Conservation (phyloP, 441 rosid species). For the Euphorbia schlechtendalii region DNA sequence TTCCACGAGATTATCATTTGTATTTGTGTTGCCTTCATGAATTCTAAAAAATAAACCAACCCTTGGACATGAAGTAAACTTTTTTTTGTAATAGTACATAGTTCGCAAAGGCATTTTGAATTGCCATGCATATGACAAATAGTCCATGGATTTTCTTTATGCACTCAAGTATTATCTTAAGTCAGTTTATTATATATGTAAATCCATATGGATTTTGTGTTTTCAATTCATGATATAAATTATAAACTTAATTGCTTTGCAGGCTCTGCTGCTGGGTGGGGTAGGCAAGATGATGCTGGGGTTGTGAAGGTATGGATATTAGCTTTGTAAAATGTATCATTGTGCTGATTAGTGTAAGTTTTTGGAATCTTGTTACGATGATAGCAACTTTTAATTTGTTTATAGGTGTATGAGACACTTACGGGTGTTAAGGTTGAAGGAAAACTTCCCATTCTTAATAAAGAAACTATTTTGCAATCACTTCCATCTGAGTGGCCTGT, state of each 20-base stretch:
- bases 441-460: constrained; percentile 61
- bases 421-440: constrained; percentile 85
- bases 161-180: neutral
- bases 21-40: neutral
- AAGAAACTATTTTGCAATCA: constrained; percentile 56
- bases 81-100: neutral
- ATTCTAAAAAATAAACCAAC: neutral
- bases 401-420: constrained; percentile 83
- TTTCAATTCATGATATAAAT: constrained; percentile 14
- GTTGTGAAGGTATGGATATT: constrained; percentile 73
- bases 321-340: neutral
- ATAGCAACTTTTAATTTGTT: constrained; percentile 13
- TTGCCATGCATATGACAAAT: neutral
- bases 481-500: constrained; percentile 87
- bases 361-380: constrained; percentile 11
- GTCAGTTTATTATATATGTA: neutral
- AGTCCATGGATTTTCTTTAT: neutral
- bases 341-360: neutral
- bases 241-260: constrained; percentile 23
- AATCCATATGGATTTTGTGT: constrained; percentile 5
- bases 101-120: neutral
- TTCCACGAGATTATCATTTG: neutral
- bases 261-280: constrained; percentile 99
- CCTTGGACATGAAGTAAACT: neutral
- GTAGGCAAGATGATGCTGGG: constrained; percentile 89